These are phyloP conservation scores for Prunus yedoensis DNA, from an alignment of 331 rosid species.

Conservation along the genomic window DNA sequence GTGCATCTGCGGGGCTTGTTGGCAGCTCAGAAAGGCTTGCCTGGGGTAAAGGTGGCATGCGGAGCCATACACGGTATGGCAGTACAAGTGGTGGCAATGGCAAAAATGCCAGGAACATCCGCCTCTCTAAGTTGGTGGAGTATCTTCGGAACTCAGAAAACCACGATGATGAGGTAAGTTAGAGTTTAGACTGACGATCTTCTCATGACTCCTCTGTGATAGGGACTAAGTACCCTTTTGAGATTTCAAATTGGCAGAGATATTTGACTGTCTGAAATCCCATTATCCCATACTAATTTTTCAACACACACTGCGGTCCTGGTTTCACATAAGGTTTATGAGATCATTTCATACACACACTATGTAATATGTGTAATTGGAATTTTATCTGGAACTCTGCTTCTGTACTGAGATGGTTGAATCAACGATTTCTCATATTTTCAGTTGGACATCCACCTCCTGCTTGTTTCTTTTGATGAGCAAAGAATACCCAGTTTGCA, in stretches of 20 bases:
- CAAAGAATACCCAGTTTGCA: conserved; percentile 55
- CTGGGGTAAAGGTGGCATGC: conserved; percentile 78
- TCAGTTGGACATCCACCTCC: conserved; percentile 54
- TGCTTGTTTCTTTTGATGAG: conserved; percentile 67
- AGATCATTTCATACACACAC: not conserved
- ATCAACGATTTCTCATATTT: conserved; percentile 22
- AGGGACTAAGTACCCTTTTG: conserved; percentile 1
- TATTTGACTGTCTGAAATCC: not conserved
- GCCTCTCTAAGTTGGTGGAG: conserved; percentile 58
- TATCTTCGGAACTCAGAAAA: conserved; percentile 45
- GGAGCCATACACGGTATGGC: conserved; percentile 67
- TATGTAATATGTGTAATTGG: conserved; percentile 3
- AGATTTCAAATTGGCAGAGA: conserved; percentile 18
- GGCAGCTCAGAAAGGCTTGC: conserved; percentile 62
- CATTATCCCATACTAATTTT: not conserved
- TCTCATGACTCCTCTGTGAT: conserved; percentile 9
- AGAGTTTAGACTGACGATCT: conserved; percentile 8
- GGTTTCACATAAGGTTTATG: conserved; percentile 6
- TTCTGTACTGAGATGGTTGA: conserved; percentile 16
- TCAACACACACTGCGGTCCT: conserved; percentile 4
- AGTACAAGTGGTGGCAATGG: conserved; percentile 47
- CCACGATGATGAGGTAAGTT: conserved; percentile 53
- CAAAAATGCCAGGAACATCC: conserved; percentile 56
- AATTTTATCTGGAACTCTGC: conserved; percentile 12
- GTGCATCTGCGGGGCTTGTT: conserved; percentile 50